Conservation (phyloP, 2,329 filamentous ascomycete genomes). For the Exophiala alcalophila region DNA sequence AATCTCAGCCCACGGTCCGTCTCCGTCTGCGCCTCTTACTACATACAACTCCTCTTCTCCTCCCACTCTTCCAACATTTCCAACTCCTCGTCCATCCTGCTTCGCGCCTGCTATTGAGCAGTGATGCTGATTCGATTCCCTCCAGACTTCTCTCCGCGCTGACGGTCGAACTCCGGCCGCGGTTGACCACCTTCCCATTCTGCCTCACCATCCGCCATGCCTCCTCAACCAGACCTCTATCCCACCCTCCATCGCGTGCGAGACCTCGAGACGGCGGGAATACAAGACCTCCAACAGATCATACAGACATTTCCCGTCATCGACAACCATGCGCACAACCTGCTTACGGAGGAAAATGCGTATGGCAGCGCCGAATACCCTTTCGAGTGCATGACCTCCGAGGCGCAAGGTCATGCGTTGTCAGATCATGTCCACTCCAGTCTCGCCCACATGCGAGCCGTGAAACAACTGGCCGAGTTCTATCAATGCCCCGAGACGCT, state of each 20-base stretch:
- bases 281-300: slow-evolving; percentile 37
- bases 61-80: too few relatives aligned
- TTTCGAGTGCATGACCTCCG: slow-evolving; percentile 65
- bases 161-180: neutral
- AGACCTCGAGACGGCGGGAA: slow-evolving; percentile 26
- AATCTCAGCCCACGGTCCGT: too few relatives aligned
- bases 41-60: too few relatives aligned
- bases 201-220: slow-evolving; percentile 39
- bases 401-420: slow-evolving; percentile 68
- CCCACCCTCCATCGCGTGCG: slow-evolving; percentile 24
- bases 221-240: slow-evolving; percentile 35
- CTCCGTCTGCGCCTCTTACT: too few relatives aligned
- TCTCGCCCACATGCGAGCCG: slow-evolving; percentile 67
- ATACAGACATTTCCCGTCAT: slow-evolving; percentile 44
- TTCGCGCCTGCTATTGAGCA: neutral
- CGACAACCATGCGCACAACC: slow-evolving; percentile 49
- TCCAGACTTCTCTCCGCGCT: neutral
- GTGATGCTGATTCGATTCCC: too few relatives aligned
- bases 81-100: too few relatives aligned
- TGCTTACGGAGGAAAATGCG: slow-evolving; percentile 38
- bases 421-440: slow-evolving; percentile 56
- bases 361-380: slow-evolving; percentile 38
- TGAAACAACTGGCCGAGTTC: slow-evolving; percentile 63
- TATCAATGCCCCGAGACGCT: slow-evolving; percentile 66
- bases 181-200: too few relatives aligned